Evolutionary conservation across 2,329 filamentous ascomycete species (phyloP).

Genomic region (Esteya vermicola): DNA sequence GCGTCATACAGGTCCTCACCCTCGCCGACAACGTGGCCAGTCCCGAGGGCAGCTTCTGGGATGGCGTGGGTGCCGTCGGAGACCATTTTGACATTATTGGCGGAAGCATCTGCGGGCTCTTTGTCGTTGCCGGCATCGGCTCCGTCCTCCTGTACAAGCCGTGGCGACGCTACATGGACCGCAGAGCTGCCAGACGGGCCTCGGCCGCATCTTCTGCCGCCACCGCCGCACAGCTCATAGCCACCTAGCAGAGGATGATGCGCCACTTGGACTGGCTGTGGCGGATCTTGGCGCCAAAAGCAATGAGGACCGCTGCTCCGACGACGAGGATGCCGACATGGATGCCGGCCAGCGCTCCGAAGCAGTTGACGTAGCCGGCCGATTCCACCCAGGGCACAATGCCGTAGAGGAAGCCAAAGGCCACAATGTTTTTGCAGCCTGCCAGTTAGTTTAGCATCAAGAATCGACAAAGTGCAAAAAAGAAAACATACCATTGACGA

Average conservation of each 20-base stretch:
- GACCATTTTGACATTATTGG: constrained; percentile 81
- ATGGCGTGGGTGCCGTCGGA: constrained; percentile 61
- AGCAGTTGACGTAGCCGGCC: constrained; percentile 15
- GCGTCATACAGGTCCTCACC: constrained; percentile 68
- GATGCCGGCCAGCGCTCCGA: constrained; percentile 16
- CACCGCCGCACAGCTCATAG: too few relatives aligned
- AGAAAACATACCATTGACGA: constrained; percentile 16
- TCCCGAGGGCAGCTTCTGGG: constrained; percentile 72
- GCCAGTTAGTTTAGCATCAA: background rate
- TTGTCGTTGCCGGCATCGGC: constrained; percentile 60
- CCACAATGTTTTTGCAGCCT: constrained; percentile 29
- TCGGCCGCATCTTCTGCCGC: too few relatives aligned
- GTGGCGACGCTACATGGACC: constrained; percentile 48
- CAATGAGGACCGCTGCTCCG: constrained; percentile 14
- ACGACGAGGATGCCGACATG: constrained; percentile 15
- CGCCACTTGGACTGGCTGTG: constrained; percentile 16
- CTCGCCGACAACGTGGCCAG: constrained; percentile 63
- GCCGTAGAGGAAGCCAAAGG: constrained; percentile 30
- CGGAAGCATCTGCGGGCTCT: constrained; percentile 72
- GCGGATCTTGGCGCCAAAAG: constrained; percentile 14
- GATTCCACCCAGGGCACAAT: constrained; percentile 24
- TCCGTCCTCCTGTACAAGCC: constrained; percentile 66
- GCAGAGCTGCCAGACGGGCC: background rate
- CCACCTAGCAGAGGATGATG: constrained; percentile 14
- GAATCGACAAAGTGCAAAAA: background rate